Evolutionary conservation across 2,329 filamentous ascomycete species (phyloP).

Genomic region (Aspergillus sp.): DNA sequence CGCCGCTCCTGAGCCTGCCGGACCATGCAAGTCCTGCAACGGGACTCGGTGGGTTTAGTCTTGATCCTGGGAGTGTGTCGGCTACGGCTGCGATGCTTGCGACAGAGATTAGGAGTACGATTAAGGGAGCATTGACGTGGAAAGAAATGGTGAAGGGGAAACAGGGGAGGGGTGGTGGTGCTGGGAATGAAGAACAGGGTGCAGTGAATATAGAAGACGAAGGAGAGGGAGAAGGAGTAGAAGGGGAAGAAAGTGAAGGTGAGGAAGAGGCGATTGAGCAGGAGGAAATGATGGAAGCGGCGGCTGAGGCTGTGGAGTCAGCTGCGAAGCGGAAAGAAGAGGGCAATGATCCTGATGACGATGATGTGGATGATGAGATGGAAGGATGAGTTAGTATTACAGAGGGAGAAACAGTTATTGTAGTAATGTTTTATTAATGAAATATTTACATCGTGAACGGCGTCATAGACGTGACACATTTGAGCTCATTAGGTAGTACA

Average conservation of each 20-base stretch:
- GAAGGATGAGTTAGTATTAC: background rate
- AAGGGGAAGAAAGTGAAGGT: constrained; percentile 30
- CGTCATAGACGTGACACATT: constrained; percentile 17
- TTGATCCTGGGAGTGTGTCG: constrained; percentile 22
- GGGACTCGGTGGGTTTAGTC: constrained; percentile 24
- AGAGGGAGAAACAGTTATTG: constrained; percentile 8
- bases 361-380: constrained; percentile 20
- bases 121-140: constrained; percentile 34
- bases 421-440: constrained; percentile 9
- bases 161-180: constrained; percentile 3
- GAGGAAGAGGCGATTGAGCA: constrained; percentile 35
- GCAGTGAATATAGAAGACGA: constrained; percentile 22
- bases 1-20: constrained; percentile 39
- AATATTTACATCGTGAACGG: constrained; percentile 15
- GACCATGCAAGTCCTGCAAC: constrained; percentile 30
- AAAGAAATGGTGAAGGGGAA: constrained; percentile 15
- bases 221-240: constrained; percentile 16
- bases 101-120: constrained; percentile 36
- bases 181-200: constrained; percentile 19
- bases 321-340: constrained; percentile 21
- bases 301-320: constrained; percentile 27
- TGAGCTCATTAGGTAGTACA: constrained; percentile 17
- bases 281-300: constrained; percentile 31
- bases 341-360: constrained; percentile 22
- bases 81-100: constrained; percentile 25